A percentile compares a stretch with the other conserved stretches of the same genome.
Conservation (phyloP, 2,329 filamentous ascomycete species). For the Massarina eburnea region DNA sequence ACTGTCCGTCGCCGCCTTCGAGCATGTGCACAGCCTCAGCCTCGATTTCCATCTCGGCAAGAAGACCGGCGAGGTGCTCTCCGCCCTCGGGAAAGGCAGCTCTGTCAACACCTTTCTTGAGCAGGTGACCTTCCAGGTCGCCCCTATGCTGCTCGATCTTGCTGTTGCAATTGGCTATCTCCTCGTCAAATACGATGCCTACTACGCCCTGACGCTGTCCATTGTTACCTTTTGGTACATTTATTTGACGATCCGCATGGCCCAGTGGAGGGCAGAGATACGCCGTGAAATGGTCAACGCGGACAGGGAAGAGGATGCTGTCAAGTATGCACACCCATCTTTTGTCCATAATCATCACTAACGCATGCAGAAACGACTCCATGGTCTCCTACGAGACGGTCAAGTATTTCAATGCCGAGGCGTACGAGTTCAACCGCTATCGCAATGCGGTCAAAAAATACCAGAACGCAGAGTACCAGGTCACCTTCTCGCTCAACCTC, state of each 20-base stretch:
- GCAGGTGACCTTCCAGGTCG: constrained; percentile 91
- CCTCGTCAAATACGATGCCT: constrained; percentile 74
- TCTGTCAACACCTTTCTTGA: constrained; percentile 97
- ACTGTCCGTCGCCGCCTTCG: constrained; percentile 90
- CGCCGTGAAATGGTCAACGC: constrained; percentile 93
- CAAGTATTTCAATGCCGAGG: constrained; percentile 65
- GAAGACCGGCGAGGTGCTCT: constrained; percentile 93
- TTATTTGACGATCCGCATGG: constrained; percentile 94
- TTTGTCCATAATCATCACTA: constrained; percentile 13
- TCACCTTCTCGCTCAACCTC: constrained; percentile 58
- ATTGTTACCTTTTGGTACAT: constrained; percentile 95
- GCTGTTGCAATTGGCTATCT: constrained; percentile 83
- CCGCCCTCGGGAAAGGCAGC: constrained; percentile 91
- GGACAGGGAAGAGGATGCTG: constrained; percentile 90
- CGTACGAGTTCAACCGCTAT: constrained; percentile 61
- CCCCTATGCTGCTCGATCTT: constrained; percentile 92
- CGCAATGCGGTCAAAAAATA: constrained; percentile 58
- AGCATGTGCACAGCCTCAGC: constrained; percentile 93
- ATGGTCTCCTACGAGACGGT: constrained; percentile 94
- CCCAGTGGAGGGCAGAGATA: constrained; percentile 87
- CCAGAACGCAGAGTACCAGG: constrained; percentile 60
- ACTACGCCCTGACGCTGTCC: constrained; percentile 86
- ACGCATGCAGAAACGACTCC: constrained; percentile 72
- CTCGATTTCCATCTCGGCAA: constrained; percentile 96
- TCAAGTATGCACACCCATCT: constrained; percentile 63